Percentiles rank a stretch among this genome's conserved stretches.
These are phyloP conservation scores for Exophiala aquamarina DNA, from an alignment of 2,329 filamentous ascomycete species.

Conservation along the genomic window DNA sequence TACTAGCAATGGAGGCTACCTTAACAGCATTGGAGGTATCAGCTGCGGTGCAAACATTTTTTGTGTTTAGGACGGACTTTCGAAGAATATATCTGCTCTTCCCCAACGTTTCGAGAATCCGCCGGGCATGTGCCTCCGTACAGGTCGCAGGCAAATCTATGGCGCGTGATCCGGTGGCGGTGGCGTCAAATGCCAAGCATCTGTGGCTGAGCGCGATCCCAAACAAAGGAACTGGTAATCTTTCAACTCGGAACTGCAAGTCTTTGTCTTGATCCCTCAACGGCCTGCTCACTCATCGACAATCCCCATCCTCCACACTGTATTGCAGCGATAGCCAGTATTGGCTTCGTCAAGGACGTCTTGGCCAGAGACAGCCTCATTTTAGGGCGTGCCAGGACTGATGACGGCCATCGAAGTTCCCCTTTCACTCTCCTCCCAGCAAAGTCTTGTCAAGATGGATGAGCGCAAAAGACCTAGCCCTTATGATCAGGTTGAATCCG, in stretches of 20 bases:
- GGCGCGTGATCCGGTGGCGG: too few relatives aligned
- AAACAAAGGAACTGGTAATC: too few relatives aligned
- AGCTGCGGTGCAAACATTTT: too few relatives aligned
- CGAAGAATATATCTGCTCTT: too few relatives aligned
- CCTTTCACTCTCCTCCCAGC: slow-evolving; percentile 65
- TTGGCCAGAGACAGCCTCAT: slow-evolving; percentile 4
- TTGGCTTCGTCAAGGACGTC: slow-evolving; percentile 8
- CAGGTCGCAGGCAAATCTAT: too few relatives aligned
- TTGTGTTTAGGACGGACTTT: too few relatives aligned
- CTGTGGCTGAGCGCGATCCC: too few relatives aligned
- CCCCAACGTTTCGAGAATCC: too few relatives aligned
- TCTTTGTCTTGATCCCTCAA: too few relatives aligned
- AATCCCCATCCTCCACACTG: slow-evolving; percentile 7
- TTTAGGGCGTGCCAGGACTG: slow-evolving; percentile 56
- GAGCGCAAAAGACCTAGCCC: slow-evolving; percentile 95
- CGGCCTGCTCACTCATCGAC: slow-evolving; percentile 3
- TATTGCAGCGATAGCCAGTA: slow-evolving; percentile 3
- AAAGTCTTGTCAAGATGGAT: slow-evolving; percentile 92
- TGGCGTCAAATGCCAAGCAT: too few relatives aligned
- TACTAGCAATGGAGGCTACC: too few relatives aligned
- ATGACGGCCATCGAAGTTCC: slow-evolving; percentile 82
- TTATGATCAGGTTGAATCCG: slow-evolving; percentile 75
- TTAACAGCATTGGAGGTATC: slow-evolving; percentile 2
- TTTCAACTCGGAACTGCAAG: background rate
- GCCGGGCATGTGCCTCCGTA: too few relatives aligned